Conservation (phyloP, 2,329 filamentous ascomycete genomes). For the Penicillium sclerotiorum region DNA sequence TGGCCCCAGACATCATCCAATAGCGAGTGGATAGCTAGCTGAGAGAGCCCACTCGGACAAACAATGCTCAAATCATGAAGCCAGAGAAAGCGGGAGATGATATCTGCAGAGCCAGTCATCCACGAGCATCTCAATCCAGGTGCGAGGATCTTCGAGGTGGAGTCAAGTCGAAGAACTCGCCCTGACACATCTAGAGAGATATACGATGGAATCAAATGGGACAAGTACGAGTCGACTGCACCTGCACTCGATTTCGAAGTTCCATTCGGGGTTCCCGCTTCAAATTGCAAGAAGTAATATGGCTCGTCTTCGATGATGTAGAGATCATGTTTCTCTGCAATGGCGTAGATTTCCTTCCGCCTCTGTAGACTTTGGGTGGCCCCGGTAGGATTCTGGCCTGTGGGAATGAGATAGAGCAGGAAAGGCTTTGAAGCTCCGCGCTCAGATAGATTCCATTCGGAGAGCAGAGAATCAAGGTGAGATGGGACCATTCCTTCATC, state of each 20-base stretch:
- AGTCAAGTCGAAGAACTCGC: conserved; percentile 81
- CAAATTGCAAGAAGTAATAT: conserved; percentile 11
- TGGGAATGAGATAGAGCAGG: conserved; percentile 67
- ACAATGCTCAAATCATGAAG: conserved; percentile 79
- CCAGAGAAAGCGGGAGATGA: conserved; percentile 74
- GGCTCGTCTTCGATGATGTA: conserved; percentile 16
- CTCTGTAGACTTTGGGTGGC: conserved; percentile 7
- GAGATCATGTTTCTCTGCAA: conserved; percentile 10
- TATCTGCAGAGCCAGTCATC: conserved; percentile 78
- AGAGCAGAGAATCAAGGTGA: not conserved
- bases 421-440: conserved; percentile 59
- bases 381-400: conserved; percentile 62
- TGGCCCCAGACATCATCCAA: conserved; percentile 89
- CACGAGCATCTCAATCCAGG: conserved; percentile 78
- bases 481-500: conserved; percentile 52
- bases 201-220: conserved; percentile 65
- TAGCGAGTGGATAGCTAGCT: conserved; percentile 77
- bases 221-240: not conserved
- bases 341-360: conserved; percentile 1
- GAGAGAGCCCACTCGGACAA: conserved; percentile 74
- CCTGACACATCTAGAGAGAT: conserved; percentile 77
- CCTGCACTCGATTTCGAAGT: too few relatives aligned
- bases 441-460: not conserved
- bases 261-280: too few relatives aligned
- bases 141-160: conserved; percentile 80